Evolutionary conservation across 2,329 filamentous ascomycete species (phyloP).

Genomic region (Dichotomopilus funicola): DNA sequence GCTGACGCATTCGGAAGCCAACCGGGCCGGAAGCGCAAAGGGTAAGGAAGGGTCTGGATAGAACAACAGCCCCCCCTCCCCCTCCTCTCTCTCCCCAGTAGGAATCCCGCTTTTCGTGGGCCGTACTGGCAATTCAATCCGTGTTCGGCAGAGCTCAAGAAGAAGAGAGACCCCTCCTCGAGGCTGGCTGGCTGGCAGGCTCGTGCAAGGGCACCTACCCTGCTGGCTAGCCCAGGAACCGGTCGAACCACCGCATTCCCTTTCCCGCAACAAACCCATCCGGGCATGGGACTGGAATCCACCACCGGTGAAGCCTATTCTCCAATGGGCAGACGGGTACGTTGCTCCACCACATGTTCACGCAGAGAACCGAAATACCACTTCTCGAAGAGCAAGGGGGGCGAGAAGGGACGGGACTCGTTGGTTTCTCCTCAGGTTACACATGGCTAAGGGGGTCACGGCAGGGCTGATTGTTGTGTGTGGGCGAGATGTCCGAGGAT

Average conservation of each 20-base stretch:
- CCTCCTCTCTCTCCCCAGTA: conserved; percentile 1
- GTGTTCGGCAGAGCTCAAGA: conserved; percentile 16
- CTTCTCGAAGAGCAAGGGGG: conserved; percentile 18
- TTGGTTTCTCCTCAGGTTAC: conserved; percentile 10
- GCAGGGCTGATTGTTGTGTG: conserved; percentile 11
- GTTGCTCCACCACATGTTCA: conserved; percentile 22
- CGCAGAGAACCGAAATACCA: conserved; percentile 19
- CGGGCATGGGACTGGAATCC: neutral
- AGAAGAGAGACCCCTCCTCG: conserved; percentile 5
- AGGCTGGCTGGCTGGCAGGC: neutral
- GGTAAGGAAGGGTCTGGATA: conserved; percentile 7
- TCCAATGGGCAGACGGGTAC: neutral
- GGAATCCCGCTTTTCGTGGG: no score
- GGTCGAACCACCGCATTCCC: neutral
- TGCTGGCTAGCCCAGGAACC: no score
- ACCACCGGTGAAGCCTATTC: neutral
- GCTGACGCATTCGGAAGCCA: conserved; percentile 24
- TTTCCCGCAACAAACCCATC: neutral
- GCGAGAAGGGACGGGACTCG: conserved; percentile 10
- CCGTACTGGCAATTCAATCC: conserved; percentile 13
- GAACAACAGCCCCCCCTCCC: conserved; percentile 12
- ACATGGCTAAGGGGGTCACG: conserved; percentile 7
- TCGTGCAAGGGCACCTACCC: neutral
- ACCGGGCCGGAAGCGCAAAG: conserved; percentile 13
- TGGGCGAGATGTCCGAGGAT: conserved; percentile 12